Evolutionary conservation across 768 basidiomycete species (phyloP).

Genomic region (Gloeostereum incarnatum): DNA sequence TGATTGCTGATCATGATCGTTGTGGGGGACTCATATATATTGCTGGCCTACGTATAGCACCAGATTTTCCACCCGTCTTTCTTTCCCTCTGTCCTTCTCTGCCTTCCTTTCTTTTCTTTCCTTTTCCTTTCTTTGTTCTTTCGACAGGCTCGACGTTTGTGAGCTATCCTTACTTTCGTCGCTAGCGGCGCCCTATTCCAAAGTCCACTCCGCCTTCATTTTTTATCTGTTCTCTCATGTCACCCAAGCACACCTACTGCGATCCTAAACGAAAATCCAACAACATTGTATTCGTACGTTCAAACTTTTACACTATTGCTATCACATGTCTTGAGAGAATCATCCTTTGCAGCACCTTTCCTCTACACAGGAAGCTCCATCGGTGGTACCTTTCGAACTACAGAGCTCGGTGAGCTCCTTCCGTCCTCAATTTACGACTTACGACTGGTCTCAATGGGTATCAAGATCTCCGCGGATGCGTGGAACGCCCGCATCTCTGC

Average conservation of each 20-base stretch:
- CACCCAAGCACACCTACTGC: conserved; percentile 7
- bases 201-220: conserved; percentile 7
- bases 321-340: background rate
- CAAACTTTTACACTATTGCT: background rate
- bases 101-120: conserved; percentile 6
- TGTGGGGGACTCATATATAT: background rate
- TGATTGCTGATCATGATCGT: background rate
- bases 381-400: conserved; percentile 26
- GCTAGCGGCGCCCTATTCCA: conserved; percentile 2
- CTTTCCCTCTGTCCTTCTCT: background rate
- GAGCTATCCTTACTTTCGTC: conserved; percentile 1
- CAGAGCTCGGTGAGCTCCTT: conserved; percentile 22
- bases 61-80: background rate
- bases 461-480: conserved; percentile 28
- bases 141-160: conserved; percentile 2
- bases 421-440: background rate
- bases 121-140: conserved; percentile 7
- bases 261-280: conserved; percentile 4
- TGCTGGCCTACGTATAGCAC: too few relatives aligned
- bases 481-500: conserved; percentile 34
- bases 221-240: conserved; percentile 5
- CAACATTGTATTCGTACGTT: conserved; percentile 17
- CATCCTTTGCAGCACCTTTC: conserved; percentile 21
- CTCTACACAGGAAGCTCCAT: conserved; percentile 16
- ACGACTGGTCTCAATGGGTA: background rate